A percentile compares a stretch with the other conserved stretches of the same genome.
Evolutionary conservation across 1,139 yeast genomes (phyloP).

Genomic region (Entelexis paramagnoliae): DNA sequence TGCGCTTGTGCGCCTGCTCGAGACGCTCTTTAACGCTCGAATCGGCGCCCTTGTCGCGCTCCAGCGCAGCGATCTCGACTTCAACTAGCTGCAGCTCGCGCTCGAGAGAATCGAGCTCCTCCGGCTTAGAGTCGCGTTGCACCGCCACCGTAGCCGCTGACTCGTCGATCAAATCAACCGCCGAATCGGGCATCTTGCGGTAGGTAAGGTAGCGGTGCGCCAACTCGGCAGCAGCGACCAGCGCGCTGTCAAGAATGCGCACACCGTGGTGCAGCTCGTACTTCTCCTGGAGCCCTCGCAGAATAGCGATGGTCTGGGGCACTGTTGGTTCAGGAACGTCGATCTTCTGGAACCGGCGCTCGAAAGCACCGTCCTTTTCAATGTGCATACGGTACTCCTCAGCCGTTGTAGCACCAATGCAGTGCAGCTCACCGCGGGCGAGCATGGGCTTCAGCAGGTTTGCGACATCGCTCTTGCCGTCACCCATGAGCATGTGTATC

Average conservation of each 20-base stretch:
- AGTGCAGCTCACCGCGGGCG: conserved; percentile 91
- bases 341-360: conserved; percentile 94
- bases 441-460: conserved; percentile 92
- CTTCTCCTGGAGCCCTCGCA: conserved; percentile 91
- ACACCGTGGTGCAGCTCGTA: conserved; percentile 98
- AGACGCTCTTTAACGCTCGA: conserved; percentile 78
- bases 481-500: conserved; percentile 99
- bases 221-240: conserved; percentile 88
- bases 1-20: conserved; percentile 61
- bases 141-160: conserved; percentile 97
- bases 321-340: conserved; percentile 92
- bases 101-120: conserved; percentile 85
- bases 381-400: conserved; percentile 87
- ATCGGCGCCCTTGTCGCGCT: conserved; percentile 91
- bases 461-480: conserved; percentile 89
- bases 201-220: conserved; percentile 92
- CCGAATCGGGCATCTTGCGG: conserved; percentile 94
- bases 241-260: conserved; percentile 86
- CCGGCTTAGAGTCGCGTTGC: conserved; percentile 96
- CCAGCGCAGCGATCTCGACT: conserved; percentile 93
- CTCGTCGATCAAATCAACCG: conserved; percentile 93
- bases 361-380: conserved; percentile 97
- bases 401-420: conserved; percentile 97
- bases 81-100: conserved; percentile 83
- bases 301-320: conserved; percentile 85